phyloP scores from a whole-genome alignment of 768 basidiomycete species.

The Boletales sp. region DNA sequence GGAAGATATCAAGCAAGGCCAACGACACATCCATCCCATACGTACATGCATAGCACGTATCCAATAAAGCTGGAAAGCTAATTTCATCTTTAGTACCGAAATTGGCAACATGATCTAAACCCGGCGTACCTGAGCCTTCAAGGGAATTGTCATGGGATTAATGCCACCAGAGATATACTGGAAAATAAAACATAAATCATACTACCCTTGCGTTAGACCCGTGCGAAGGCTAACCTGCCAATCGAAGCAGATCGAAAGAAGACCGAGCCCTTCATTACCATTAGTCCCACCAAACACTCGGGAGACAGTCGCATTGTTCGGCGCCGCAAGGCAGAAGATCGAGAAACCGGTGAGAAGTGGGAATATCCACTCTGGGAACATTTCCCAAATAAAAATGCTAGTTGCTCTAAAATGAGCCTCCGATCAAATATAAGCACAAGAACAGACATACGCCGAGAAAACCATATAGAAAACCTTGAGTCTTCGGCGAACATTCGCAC shows the following conservation, averaged over 20 bases:
- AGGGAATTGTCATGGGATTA: constrained; percentile 52
- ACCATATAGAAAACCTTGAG: constrained; percentile 31
- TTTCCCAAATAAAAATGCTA: constrained; percentile 32
- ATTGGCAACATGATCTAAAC: neutral
- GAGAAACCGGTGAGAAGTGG: constrained; percentile 61
- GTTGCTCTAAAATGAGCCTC: constrained; percentile 3
- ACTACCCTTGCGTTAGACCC: neutral
- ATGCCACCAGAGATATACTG: constrained; percentile 24
- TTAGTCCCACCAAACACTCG: constrained; percentile 59
- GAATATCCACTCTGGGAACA: constrained; percentile 38
- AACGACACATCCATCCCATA: neutral
- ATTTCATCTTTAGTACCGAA: neutral
- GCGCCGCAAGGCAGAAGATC: constrained; percentile 56
- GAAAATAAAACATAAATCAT: neutral
- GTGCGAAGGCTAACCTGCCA: constrained; percentile 47
- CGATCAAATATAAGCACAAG: constrained; percentile 2
- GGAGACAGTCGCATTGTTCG: constrained; percentile 46
- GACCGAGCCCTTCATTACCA: constrained; percentile 60
- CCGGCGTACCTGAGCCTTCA: constrained; percentile 48
- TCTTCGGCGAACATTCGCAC: constrained; percentile 36
- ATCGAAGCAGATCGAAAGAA: constrained; percentile 57
- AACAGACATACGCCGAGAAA: constrained; percentile 31
- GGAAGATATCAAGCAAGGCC: no score
- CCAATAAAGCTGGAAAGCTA: constrained; percentile 46
- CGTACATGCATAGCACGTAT: constrained; percentile 49